Evolutionary conservation across 495 filamentous ascomycete genomes (phyloP).

Genomic region (Penicillium odoratum): DNA sequence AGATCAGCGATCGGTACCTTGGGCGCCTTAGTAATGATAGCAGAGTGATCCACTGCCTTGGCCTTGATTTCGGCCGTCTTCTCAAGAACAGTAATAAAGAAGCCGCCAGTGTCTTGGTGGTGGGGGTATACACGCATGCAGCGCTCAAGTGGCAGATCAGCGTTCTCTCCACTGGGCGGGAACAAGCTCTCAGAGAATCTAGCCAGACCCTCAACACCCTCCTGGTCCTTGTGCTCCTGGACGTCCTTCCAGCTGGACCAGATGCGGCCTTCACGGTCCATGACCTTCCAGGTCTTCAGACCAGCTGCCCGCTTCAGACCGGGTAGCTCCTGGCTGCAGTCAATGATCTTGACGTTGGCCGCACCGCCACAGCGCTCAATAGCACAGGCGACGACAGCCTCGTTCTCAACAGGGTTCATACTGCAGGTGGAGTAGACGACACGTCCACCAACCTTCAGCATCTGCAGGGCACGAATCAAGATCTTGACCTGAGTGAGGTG

Average conservation of each 20-base stretch:
- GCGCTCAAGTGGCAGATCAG: slow-evolving; percentile 73
- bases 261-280: slow-evolving; percentile 74
- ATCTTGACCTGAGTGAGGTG: slow-evolving; percentile 84
- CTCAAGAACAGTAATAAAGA: slow-evolving; percentile 94
- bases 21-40: slow-evolving; percentile 52
- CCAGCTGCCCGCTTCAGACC: slow-evolving; percentile 73
- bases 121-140: slow-evolving; percentile 95
- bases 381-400: slow-evolving; percentile 83
- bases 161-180: slow-evolving; percentile 59
- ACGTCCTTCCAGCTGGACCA: slow-evolving; percentile 80
- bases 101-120: slow-evolving; percentile 91
- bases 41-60: slow-evolving; percentile 68
- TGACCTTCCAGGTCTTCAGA: slow-evolving; percentile 77
- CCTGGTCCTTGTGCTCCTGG: slow-evolving; percentile 57
- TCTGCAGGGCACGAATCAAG: slow-evolving; percentile 87
- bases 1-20: slow-evolving; percentile 54
- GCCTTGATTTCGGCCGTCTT: slow-evolving; percentile 87
- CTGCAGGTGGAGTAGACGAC: slow-evolving; percentile 98
- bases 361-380: slow-evolving; percentile 88
- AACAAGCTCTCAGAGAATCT: slow-evolving; percentile 81
- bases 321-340: slow-evolving; percentile 75
- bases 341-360: slow-evolving; percentile 77
- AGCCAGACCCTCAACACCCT: slow-evolving; percentile 57
- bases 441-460: slow-evolving; percentile 91
- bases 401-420: slow-evolving; percentile 97